These are phyloP conservation scores for Geotrichum reessii DNA, from an alignment of 1,139 yeast species.

Conservation along the genomic window DNA sequence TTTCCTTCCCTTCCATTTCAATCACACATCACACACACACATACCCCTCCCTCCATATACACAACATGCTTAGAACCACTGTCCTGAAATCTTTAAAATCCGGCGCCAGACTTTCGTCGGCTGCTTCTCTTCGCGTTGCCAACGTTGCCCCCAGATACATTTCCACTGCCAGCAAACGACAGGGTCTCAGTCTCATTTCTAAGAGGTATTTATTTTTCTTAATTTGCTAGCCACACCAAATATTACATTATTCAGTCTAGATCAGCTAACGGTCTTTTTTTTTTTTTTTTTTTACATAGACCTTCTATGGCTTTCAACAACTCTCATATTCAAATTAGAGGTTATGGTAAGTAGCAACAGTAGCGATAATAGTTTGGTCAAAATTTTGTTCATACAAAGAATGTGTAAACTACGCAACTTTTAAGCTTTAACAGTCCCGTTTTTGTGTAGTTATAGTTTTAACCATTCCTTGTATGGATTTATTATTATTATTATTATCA, in stretches of 20 bases:
- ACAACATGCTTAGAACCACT: constrained; percentile 17
- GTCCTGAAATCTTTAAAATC: constrained; percentile 12
- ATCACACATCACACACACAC: background rate
- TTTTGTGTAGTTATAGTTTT: background rate
- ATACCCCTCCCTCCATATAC: background rate
- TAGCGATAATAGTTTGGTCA: background rate
- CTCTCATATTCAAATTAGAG: constrained; percentile 15
- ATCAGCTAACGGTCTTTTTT: too few species aligned
- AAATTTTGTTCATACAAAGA: background rate
- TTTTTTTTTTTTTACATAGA: background rate
- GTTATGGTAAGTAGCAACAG: constrained; percentile 11
- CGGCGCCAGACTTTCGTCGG: constrained; percentile 13
- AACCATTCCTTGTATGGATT: background rate
- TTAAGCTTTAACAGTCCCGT: background rate
- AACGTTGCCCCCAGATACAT: constrained; percentile 13
- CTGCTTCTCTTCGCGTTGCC: constrained; percentile 10
- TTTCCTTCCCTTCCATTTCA: background rate
- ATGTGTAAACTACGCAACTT: background rate
- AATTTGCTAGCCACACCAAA: background rate
- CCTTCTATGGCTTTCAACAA: constrained; percentile 14
- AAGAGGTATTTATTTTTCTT: constrained; percentile 6
- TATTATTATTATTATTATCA: background rate
- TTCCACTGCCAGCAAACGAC: constrained; percentile 15
- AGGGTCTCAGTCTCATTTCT: constrained; percentile 5
- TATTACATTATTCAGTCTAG: background rate